Base-by-base conservation (phyloP, 169 alveolate genomes). In the Cryptosporidium viatorum region DNA sequence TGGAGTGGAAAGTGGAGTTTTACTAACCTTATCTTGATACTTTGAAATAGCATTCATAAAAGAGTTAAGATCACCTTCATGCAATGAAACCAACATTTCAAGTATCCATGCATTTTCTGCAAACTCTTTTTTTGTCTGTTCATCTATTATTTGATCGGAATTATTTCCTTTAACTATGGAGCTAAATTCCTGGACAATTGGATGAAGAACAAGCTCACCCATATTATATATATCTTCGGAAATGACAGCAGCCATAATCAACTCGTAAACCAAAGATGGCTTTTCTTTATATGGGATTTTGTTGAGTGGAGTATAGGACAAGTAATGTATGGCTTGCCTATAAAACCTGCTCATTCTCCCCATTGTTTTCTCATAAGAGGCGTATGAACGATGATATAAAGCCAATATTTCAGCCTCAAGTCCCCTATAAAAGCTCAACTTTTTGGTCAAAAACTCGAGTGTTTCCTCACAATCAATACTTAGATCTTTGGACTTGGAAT, bases 191-290 rank as follows among this genome's bases (percentile, higher is more conserved):
- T 62, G 89, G n/a, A 80, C 65, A 29, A 80, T 37, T 7, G 89
- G 89, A 59, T 80, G 89, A 3, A 80, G 48, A 62, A 80, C 75
- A 43, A 80, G 75, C 50, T 80, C 89, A 8, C 89, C 89, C 68
- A 80, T 21, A 58, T 80, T 80, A 58, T 62, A 80, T 31, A 80
- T 65, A 16, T 80, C 75, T 41, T 80, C 89, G 10, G 89, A 80
- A 23, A 59, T 62, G 9, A 80, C 68, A 18, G 89, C 89, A 48
- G 89, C 74, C 39, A 62, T 43, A 59, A 80, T 67, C 45, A 80
- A 31, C 23, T 80, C 89, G 41, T 80, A 80, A 41, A 65, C 89
- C 18, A 80, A 41, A 58, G 51, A 65, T 18, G 89, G 89, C 39
- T 60, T 80, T n/a, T 41, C 51, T n/a, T 45, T 31, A 2, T 16